A percentile compares a stretch with the other conserved stretches of the same genome.
These are phyloP conservation scores for Coffea humblotiana DNA, from an alignment of 305 asterid genomes.

Conservation along the genomic window DNA sequence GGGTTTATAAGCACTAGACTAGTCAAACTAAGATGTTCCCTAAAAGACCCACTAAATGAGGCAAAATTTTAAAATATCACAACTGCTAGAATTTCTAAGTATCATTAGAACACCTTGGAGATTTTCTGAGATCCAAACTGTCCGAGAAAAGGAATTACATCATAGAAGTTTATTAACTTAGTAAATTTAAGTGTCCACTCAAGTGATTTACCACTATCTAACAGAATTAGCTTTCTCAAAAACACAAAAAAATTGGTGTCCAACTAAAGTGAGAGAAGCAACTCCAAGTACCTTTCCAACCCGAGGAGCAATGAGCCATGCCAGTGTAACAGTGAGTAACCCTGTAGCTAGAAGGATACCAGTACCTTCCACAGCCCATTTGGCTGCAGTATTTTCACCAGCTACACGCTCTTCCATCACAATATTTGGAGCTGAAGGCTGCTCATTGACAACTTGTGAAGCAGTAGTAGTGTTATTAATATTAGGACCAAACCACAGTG, in stretches of 20 bases:
- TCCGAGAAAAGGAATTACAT: not conserved
- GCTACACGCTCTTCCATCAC: slow-evolving; percentile 55
- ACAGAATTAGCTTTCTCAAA: not conserved
- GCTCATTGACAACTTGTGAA: slow-evolving; percentile 58
- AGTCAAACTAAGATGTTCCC: not conserved
- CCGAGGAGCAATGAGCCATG: slow-evolving; percentile 92
- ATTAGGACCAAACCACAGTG: slow-evolving; percentile 84
- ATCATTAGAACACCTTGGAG: not conserved
- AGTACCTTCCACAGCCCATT: slow-evolving; percentile 89
- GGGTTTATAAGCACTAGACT: not conserved
- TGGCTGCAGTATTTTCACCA: slow-evolving; percentile 65
- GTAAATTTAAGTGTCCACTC: not conserved
- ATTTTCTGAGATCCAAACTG: not conserved
- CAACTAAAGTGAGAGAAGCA: not conserved
- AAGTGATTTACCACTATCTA: not conserved
- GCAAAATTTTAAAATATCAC: not conserved
- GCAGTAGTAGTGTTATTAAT: slow-evolving; percentile 41
- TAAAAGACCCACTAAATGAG: not conserved
- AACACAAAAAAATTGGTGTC: not conserved
- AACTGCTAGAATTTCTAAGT: not conserved
- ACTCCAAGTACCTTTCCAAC: slow-evolving; percentile 74
- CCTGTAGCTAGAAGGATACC: slow-evolving; percentile 93
- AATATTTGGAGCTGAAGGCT: slow-evolving; percentile 47
- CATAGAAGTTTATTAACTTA: not conserved
- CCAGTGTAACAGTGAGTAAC: slow-evolving; percentile 83